phyloP scores from a whole-genome alignment of 805 yeast genomes.

The Yamadazyma paraphyllophila region DNA sequence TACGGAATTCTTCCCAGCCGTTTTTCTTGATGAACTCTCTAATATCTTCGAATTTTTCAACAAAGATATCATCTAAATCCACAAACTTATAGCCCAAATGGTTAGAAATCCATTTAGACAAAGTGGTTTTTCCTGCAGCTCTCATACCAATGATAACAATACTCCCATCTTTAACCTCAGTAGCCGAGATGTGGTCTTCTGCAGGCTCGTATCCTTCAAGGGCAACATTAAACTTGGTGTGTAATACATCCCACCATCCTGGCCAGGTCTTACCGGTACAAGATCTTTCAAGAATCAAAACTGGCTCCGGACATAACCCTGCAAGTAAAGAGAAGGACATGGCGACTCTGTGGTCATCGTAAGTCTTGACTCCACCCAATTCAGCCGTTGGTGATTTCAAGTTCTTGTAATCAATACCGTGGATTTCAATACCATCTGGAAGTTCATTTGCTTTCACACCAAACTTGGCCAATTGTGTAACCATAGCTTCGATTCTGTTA shows the following conservation, averaged over 20 bases:
- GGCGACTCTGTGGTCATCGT: conserved; percentile 97
- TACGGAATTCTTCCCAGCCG: conserved; percentile 90
- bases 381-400: conserved; percentile 53
- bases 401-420: conserved; percentile 56
- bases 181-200: conserved; percentile 11
- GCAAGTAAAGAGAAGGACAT: conserved; percentile 93
- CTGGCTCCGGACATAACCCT: conserved; percentile 62
- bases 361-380: conserved; percentile 66
- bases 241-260: conserved; percentile 98
- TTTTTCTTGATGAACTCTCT: conserved; percentile 56
- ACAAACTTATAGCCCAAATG: conserved; percentile 63
- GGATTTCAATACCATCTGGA: conserved; percentile 88
- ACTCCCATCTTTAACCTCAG: conserved; percentile 43
- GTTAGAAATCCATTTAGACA: conserved; percentile 75
- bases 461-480: conserved; percentile 79
- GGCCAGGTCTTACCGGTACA: conserved; percentile 99
- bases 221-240: conserved; percentile 58
- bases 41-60: conserved; percentile 53
- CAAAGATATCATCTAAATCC: conserved; percentile 78
- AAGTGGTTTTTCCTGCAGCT: conserved; percentile 93
- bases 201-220: conserved; percentile 70
- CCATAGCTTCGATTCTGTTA: conserved; percentile 94
- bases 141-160: conserved; percentile 93
- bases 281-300: conserved; percentile 76
- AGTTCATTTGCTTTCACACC: conserved; percentile 84